Percentiles rank a stretch among this genome's conserved stretches.
Evolutionary conservation across 2,329 filamentous ascomycete species (phyloP).

Genomic region (Endoconidiophora polonica): DNA sequence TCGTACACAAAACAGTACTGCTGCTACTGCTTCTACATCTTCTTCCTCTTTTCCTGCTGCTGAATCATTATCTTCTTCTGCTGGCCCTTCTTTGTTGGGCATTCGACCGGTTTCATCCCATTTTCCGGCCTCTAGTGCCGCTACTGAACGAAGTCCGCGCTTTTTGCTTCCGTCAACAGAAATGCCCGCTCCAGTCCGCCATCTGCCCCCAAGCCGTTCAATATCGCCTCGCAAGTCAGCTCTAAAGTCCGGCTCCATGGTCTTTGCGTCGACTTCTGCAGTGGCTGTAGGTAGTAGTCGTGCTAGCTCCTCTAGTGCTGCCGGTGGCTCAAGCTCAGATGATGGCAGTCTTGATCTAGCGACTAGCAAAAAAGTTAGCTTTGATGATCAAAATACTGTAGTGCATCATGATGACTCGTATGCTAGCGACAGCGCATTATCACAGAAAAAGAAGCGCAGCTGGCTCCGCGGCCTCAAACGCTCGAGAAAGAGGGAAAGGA

Average conservation of each 20-base stretch:
- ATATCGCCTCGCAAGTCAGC: constrained; percentile 65
- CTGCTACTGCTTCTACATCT: neutral
- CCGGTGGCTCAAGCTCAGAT: neutral
- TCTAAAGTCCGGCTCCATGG: constrained; percentile 36
- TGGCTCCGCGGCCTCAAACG: constrained; percentile 4
- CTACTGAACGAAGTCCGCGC: neutral
- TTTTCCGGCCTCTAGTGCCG: neutral
- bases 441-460: constrained; percentile 7
- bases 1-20: neutral
- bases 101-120: constrained; percentile 25
- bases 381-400: constrained; percentile 9
- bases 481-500: constrained; percentile 2
- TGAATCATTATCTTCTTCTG: neutral
- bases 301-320: neutral
- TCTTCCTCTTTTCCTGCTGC: constrained; percentile 1
- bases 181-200: constrained; percentile 10
- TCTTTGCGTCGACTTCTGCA: neutral
- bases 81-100: neutral
- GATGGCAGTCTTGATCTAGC: neutral
- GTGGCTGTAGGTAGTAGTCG: neutral
- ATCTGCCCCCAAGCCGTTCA: constrained; percentile 46
- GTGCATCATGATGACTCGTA: constrained; percentile 7
- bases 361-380: constrained; percentile 8
- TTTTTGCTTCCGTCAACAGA: neutral
- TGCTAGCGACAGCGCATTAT: constrained; percentile 4